A percentile compares a stretch with the other conserved stretches of the same genome.
Conservation (phyloP, 2,329 filamentous ascomycete species). For the Trichoderma brevicompactum region DNA sequence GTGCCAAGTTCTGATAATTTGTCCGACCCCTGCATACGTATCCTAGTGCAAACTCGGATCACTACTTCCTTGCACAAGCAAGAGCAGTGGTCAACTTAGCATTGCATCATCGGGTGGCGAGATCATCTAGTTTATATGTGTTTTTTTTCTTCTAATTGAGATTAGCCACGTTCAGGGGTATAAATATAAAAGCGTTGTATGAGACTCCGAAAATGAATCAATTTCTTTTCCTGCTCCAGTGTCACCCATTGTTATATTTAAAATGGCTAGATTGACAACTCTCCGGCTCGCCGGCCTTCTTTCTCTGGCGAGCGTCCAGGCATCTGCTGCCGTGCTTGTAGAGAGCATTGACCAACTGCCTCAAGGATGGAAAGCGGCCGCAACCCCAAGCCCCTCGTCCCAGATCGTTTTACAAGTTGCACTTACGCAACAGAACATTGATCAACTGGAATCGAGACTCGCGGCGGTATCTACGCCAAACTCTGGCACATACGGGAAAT, state of each 20-base stretch:
- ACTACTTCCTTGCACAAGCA: neutral
- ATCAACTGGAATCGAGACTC: conserved; percentile 23
- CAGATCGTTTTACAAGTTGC: conserved; percentile 15
- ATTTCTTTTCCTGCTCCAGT: neutral
- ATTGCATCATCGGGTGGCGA: conserved; percentile 14
- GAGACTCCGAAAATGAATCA: neutral
- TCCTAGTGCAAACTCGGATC: neutral
- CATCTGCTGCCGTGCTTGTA: conserved; percentile 8
- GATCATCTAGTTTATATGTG: conserved; percentile 3
- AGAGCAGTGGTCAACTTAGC: neutral
- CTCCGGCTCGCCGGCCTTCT: conserved; percentile 13
- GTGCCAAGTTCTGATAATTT: conserved; percentile 14
- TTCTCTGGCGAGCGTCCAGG: neutral
- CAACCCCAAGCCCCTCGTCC: conserved; percentile 1
- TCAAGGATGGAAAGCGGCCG: conserved; percentile 6
- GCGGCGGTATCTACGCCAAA: conserved; percentile 18
- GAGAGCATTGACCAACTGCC: conserved; percentile 9
- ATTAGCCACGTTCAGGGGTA: neutral
- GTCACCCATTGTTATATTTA: neutral
- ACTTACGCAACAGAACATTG: conserved; percentile 20
- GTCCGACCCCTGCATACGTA: neutral
- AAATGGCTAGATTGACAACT: conserved; percentile 4
- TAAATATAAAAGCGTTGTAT: neutral
- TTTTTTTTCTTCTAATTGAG: neutral
- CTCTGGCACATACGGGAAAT: conserved; percentile 16